Evolutionary conservation across 2,329 filamentous ascomycete genomes (phyloP).

Genomic region (Pyrenochaeta sp.): DNA sequence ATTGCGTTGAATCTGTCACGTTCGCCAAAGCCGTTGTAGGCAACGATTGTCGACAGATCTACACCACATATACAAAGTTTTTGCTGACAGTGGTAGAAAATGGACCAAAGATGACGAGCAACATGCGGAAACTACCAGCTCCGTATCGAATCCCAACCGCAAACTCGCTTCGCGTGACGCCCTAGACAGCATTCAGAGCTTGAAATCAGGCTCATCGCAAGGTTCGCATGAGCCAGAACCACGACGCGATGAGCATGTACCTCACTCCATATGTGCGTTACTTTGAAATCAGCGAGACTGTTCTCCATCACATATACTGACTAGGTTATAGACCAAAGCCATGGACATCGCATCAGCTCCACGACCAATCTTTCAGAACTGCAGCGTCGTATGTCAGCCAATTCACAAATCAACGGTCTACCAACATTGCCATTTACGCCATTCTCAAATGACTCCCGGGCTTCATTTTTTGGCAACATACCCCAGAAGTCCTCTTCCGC

Average conservation of each 20-base stretch:
- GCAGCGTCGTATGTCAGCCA: slow-evolving; percentile 57
- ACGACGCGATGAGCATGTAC: slow-evolving; percentile 66
- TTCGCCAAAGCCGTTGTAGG: slow-evolving; percentile 13
- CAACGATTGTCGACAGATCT: slow-evolving; percentile 8
- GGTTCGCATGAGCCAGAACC: slow-evolving; percentile 57
- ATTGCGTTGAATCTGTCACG: slow-evolving; percentile 27
- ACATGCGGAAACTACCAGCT: slow-evolving; percentile 25
- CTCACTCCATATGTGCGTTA: slow-evolving; percentile 69
- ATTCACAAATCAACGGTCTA: slow-evolving; percentile 44
- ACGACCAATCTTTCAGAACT: slow-evolving; percentile 52
- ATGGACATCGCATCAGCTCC: slow-evolving; percentile 52
- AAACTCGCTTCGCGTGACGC: slow-evolving; percentile 51
- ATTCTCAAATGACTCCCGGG: slow-evolving; percentile 37
- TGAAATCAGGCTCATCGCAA: slow-evolving; percentile 40
- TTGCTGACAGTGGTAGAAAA: slow-evolving; percentile 48
- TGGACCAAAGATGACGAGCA: slow-evolving; percentile 54
- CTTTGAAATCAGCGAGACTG: neutral
- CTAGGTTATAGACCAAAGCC: slow-evolving; percentile 56
- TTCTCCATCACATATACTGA: slow-evolving; percentile 27
- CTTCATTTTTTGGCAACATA: slow-evolving; percentile 57
- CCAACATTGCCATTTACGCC: slow-evolving; percentile 49
- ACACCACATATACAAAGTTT: slow-evolving; percentile 4
- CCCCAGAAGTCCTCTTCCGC: slow-evolving; percentile 55
- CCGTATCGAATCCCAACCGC: slow-evolving; percentile 38
- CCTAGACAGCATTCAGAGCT: slow-evolving; percentile 43